These are phyloP conservation scores for Cryptococcus sp. DNA, from an alignment of 1,284 basidiomycete genomes.

Conservation along the genomic window DNA sequence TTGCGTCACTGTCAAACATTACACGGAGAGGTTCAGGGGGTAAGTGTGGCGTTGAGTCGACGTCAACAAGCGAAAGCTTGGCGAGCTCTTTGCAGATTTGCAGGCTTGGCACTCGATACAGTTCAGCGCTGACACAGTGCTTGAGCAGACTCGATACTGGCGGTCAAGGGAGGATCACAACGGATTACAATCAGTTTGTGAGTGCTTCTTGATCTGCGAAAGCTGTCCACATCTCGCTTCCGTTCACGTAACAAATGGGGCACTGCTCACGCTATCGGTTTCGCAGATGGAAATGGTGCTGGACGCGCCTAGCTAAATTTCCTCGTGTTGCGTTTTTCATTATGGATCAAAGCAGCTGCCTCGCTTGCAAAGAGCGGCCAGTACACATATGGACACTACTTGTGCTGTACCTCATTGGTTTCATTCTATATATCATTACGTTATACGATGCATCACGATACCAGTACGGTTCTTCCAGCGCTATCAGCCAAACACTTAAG, in stretches of 20 bases:
- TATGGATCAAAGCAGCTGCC: too few species aligned
- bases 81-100: too few species aligned
- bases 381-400: too few species aligned
- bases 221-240: background rate
- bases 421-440: too few species aligned
- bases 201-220: slow-evolving; percentile 11
- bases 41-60: slow-evolving; percentile 13
- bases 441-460: too few species aligned
- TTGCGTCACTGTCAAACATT: slow-evolving; percentile 55
- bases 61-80: background rate
- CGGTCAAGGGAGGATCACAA: slow-evolving; percentile 39
- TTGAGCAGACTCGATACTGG: slow-evolving; percentile 36
- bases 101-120: too few species aligned
- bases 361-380: too few species aligned
- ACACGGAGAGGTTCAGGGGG: slow-evolving; percentile 51
- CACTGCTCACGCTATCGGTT: slow-evolving; percentile 2
- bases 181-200: slow-evolving; percentile 52
- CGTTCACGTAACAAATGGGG: background rate
- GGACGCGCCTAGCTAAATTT: slow-evolving; percentile 36
- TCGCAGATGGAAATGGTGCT: slow-evolving; percentile 48
- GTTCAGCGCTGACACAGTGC: too few species aligned
- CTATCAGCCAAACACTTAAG: too few species aligned
- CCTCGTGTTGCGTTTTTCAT: too few species aligned
- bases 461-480: too few species aligned
- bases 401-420: too few species aligned